A percentile compares a stretch with the other conserved stretches of the same genome.
Conservation (phyloP, 2,329 filamentous ascomycete species). For the Daldinia sp. region DNA sequence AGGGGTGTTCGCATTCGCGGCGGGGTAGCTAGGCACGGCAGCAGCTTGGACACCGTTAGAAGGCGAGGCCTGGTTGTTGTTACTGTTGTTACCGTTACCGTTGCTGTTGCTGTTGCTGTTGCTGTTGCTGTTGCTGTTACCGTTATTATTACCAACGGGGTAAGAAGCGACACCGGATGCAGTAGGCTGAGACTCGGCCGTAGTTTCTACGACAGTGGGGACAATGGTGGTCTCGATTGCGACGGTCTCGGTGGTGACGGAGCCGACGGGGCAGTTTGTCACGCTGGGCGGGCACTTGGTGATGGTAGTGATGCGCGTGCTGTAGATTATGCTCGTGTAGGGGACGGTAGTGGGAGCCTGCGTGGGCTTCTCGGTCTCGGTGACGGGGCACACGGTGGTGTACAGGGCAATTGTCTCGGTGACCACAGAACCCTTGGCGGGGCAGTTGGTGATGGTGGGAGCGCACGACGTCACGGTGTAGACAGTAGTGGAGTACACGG, state of each 20-base stretch:
- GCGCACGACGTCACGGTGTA: slow-evolving; percentile 45
- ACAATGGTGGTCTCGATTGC: slow-evolving; percentile 13
- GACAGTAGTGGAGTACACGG: slow-evolving; percentile 41
- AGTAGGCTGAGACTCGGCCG: slow-evolving; percentile 8
- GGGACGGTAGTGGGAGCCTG: slow-evolving; percentile 10
- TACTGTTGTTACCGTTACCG: slow-evolving; percentile 66
- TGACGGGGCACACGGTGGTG: slow-evolving; percentile 54
- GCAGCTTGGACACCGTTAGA: slow-evolving; percentile 56
- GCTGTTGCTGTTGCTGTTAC: slow-evolving; percentile 67
- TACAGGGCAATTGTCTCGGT: slow-evolving; percentile 54
- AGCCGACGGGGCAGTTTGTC: slow-evolving; percentile 57
- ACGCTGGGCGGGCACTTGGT: slow-evolving; percentile 62
- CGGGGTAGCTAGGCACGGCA: slow-evolving; percentile 43
- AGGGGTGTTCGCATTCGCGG: not conserved
- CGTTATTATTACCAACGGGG: slow-evolving; percentile 51
- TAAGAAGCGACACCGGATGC: slow-evolving; percentile 6
- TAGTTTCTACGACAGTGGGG: not conserved
- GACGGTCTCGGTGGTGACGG: slow-evolving; percentile 39
- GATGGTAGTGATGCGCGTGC: slow-evolving; percentile 61
- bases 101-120: slow-evolving; percentile 69
- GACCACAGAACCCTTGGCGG: slow-evolving; percentile 47
- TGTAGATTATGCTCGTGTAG: slow-evolving; percentile 50
- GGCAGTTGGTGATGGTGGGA: slow-evolving; percentile 50
- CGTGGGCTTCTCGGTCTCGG: slow-evolving; percentile 27
- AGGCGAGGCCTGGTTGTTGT: slow-evolving; percentile 61